Conservation (phyloP, 2,329 filamentous ascomycete species). For the Lasiodiplodia theobromae region DNA sequence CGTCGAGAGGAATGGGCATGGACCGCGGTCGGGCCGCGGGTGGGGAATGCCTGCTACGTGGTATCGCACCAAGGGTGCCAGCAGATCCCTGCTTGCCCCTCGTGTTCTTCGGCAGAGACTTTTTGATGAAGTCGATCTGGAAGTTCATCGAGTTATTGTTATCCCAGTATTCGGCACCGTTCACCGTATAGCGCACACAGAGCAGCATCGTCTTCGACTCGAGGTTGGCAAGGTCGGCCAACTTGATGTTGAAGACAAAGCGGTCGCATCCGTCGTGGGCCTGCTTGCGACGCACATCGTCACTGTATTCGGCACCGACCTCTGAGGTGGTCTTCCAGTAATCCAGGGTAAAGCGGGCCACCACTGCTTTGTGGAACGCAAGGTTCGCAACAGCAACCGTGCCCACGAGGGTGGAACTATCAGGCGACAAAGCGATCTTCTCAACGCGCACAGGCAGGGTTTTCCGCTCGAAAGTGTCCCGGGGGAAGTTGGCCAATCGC, state of each 20-base stretch:
- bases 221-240: conserved; percentile 88
- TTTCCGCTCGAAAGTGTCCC: conserved; percentile 68
- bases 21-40: conserved; percentile 56
- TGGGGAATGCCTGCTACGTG: conserved; percentile 57
- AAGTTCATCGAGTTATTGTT: conserved; percentile 90
- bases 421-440: conserved; percentile 82
- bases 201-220: conserved; percentile 93
- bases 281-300: conserved; percentile 75
- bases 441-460: conserved; percentile 79
- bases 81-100: conserved; percentile 50
- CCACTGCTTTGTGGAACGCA: conserved; percentile 85
- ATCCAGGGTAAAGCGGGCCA: conserved; percentile 94
- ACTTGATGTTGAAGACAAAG: conserved; percentile 92
- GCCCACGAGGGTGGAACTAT: conserved; percentile 86
- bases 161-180: conserved; percentile 91
- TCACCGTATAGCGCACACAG: conserved; percentile 86
- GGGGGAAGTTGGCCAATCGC: conserved; percentile 81
- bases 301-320: conserved; percentile 84
- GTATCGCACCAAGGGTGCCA: conserved; percentile 60
- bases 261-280: conserved; percentile 76
- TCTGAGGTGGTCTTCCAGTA: conserved; percentile 99
- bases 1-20: conserved; percentile 67
- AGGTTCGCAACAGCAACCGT: conserved; percentile 86
- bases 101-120: conserved; percentile 62
- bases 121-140: conserved; percentile 91